Conservation (phyloP, 108 stramenopile species). For the Chaetoceros muelleri region DNA sequence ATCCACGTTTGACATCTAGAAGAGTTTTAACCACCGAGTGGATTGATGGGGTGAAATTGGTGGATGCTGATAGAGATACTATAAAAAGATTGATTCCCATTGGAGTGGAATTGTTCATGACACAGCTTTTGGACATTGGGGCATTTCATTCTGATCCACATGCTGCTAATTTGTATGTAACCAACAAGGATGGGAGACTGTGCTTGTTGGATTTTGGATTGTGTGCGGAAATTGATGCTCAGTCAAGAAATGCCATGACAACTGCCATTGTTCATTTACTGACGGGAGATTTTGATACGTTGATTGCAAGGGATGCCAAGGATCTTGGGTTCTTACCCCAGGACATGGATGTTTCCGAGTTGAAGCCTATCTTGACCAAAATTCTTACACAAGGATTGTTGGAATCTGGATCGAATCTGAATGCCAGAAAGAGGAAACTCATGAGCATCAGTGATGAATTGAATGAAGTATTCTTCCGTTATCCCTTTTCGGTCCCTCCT, state of each 20-base stretch:
- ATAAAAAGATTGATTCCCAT: slow-evolving; percentile 69
- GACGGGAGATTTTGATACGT: slow-evolving; percentile 63
- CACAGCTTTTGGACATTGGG: slow-evolving; percentile 78
- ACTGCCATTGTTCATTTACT: slow-evolving; percentile 78
- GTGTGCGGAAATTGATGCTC: slow-evolving; percentile 49
- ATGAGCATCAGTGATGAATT: slow-evolving; percentile 79
- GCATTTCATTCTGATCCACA: slow-evolving; percentile 80
- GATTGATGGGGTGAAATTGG: slow-evolving; percentile 71
- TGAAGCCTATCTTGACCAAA: slow-evolving; percentile 61
- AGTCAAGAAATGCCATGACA: slow-evolving; percentile 56
- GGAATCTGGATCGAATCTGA: slow-evolving; percentile 64
- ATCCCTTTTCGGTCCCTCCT: slow-evolving; percentile 83
- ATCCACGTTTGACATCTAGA: slow-evolving; percentile 23
- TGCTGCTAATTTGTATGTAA: slow-evolving; percentile 59
- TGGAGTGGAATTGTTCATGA: slow-evolving; percentile 78
- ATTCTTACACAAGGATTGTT: slow-evolving; percentile 67
- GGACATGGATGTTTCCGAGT: slow-evolving; percentile 64
- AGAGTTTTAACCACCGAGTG: slow-evolving; percentile 36
- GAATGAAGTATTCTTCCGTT: slow-evolving; percentile 82
- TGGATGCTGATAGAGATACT: slow-evolving; percentile 34
- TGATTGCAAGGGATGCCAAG: slow-evolving; percentile 65
- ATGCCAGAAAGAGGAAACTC: slow-evolving; percentile 58
- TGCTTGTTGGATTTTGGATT: slow-evolving; percentile 85
- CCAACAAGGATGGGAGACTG: slow-evolving; percentile 32
- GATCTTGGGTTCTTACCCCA: slow-evolving; percentile 75